Base-by-base conservation (phyloP, 345 rosid species). In the Lumnitzera racemosa region DNA sequence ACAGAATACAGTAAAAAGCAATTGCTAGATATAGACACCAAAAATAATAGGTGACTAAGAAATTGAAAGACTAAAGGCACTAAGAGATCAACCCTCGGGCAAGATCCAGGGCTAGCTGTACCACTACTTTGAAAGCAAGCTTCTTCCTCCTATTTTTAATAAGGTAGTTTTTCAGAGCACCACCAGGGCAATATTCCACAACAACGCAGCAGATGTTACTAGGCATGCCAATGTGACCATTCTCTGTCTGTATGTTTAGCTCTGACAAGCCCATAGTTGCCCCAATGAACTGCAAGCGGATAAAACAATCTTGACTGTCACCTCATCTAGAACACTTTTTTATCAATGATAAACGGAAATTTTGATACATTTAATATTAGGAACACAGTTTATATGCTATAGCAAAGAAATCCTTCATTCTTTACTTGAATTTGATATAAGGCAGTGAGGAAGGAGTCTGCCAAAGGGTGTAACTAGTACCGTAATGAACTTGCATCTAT, bases 151-250 rank as follows among this genome's bases (percentile, higher is more conserved):
- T 75, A 67, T 83, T 90, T 83, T 86, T 94, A 62, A 94, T 94
- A 65, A 94, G 95, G 73, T 78, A 94, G 16, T 91, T 79, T 66
- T 94, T 94, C 56, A 94, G 79, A 9, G 91, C 86, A 50, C 96
- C 99, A 3, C 99, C 99, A 55, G 86, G 96, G 57, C 96, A 94
- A 67, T 89, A 92, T 68, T 90, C 97, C 49, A 94, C 99, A 15
- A 94, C 80, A 61, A 94, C 99, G 67, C 99, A 94, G 51, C 97
- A 94, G 47, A 86, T 52, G 62, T 83, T 94, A 72, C 74, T 90
- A 15, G 99, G 97, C 95, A 90, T 80, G 65, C 85, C 84, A 65
- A 88, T 77, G 15, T 79, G 88, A 31, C 97, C 96, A 57, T 79
- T 88, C 54, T 83, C 95, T 0, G 86, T 84, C 73, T 88, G 95